phyloP scores from a whole-genome alignment of 306 rosid species.

The Acmispon strigosus region DNA sequence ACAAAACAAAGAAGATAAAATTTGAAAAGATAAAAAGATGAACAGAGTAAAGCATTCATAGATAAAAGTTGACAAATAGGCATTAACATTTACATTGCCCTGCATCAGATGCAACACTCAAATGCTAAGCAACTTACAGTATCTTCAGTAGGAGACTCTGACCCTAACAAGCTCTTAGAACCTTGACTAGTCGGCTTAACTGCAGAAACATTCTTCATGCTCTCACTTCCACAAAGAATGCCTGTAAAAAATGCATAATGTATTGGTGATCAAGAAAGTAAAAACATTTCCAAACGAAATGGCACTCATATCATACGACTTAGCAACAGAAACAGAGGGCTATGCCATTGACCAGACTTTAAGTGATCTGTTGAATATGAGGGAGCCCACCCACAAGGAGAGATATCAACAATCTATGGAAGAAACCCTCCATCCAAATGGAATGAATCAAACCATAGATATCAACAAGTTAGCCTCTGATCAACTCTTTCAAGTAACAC shows the following conservation, averaged over 20 bases:
- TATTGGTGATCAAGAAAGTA: conserved; percentile 18
- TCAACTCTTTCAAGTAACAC: conserved; percentile 4
- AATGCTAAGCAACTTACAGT: conserved; percentile 32
- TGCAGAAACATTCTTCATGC: conserved; percentile 41
- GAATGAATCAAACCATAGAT: background rate
- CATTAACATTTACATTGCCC: background rate
- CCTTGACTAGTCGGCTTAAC: conserved; percentile 36
- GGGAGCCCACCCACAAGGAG: conserved; percentile 29
- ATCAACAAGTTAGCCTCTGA: conserved; percentile 20
- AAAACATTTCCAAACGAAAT: conserved; percentile 1
- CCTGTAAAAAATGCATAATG: conserved; percentile 33
- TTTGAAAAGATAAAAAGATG: background rate
- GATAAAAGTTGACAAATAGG: background rate
- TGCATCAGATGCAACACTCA: background rate
- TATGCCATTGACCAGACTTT: conserved; percentile 29
- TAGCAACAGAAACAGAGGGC: conserved; percentile 28
- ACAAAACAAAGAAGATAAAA: background rate
- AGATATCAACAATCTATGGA: conserved; percentile 18
- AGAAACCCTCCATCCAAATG: conserved; percentile 24
- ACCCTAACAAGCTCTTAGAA: conserved; percentile 24
- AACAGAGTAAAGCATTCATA: background rate
- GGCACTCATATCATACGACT: conserved; percentile 24
- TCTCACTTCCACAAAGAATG: conserved; percentile 27
- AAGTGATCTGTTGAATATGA: conserved; percentile 25
- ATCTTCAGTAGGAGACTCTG: conserved; percentile 37